Percentiles rank a stretch among this genome's conserved stretches.
Conservation (phyloP, 768 basidiomycete genomes). For the Rossbeevera mucosa region DNA sequence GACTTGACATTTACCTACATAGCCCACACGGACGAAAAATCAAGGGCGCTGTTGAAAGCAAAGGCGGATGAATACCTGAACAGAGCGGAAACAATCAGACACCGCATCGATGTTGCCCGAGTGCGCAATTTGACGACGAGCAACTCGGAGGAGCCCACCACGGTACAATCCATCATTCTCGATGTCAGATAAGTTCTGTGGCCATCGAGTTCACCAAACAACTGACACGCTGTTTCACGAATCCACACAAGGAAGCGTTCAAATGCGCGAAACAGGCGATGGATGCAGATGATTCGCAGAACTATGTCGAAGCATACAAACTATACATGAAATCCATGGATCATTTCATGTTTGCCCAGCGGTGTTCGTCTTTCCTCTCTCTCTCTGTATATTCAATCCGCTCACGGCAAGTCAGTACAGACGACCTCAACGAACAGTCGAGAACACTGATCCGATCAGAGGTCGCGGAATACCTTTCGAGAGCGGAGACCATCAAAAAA, state of each 20-base stretch:
- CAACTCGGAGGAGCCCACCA: neutral
- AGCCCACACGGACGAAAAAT: conserved; percentile 20
- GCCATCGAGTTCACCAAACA: neutral
- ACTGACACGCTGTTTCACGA: neutral
- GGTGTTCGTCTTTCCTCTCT: conserved; percentile 50
- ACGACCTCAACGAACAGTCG: conserved; percentile 89
- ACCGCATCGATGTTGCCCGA: neutral
- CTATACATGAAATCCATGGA: conserved; percentile 90
- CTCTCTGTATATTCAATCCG: neutral
- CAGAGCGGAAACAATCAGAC: conserved; percentile 14
- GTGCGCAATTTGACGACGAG: neutral
- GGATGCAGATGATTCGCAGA: conserved; percentile 82
- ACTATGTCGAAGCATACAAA: conserved; percentile 92
- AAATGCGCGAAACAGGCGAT: conserved; percentile 86
- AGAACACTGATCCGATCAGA: conserved; percentile 79
- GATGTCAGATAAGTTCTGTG: conserved; percentile 8
- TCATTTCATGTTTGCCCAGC: conserved; percentile 95
- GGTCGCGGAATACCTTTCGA: conserved; percentile 81
- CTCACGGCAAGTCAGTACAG: conserved; percentile 13
- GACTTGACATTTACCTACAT: neutral
- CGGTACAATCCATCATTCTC: conserved; percentile 11
- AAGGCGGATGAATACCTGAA: conserved; percentile 19
- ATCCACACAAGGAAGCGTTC: conserved; percentile 61
- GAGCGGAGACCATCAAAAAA: conserved; percentile 86
- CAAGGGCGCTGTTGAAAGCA: conserved; percentile 10